Evolutionary conservation across 1,284 basidiomycete species (phyloP), one percentile per base, ranked within the genome.

Genomic region (Trichosporon ovoides): DNA sequence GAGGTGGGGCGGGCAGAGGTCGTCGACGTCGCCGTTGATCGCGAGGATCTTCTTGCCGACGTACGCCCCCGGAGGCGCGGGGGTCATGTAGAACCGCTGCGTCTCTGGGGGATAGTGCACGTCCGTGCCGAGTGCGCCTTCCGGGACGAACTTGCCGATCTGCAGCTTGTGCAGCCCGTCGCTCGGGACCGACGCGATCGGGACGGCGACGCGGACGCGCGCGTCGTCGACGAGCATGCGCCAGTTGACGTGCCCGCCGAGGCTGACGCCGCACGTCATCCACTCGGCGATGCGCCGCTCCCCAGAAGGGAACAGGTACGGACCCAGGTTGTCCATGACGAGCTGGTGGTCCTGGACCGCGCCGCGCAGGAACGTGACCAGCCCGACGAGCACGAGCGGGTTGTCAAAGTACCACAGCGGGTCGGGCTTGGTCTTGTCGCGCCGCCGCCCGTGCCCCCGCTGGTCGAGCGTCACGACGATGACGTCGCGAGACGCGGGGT

Each of bases 301-400:
- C 12, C 80, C 84, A 18, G 78, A 68, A 0, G 90, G 89, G 70
- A 87, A 94, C n/a, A 95, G 74, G 71, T 87, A 88, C 1, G 84
- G 70, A 0, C 86, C 84, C 3, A 94, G 79, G 68, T 89, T 87
- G 72, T 93, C 89, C 61, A 93, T 86, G 57, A 95, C 72, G 75
- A 87, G 86, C 0, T 86, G 86, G 9, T 91, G 82, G 67, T 95
- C 92, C 28, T 49, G 36, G 36, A 20, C 46, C 36, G 35, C 54
- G 38, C 35, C 33, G 31, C 35, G 53, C 52, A 52, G 52, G 35
- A 38, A 38, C 22, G 52, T 38, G 20, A 52, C 18, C 36, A 52
- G 20, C 19, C 22, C 22, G 14, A 24, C 36, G 22, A 50, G 40
- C 36, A 54, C 28, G 33, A 11, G 31, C n/a, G 49, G 49, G 33